Base-by-base conservation (phyloP, 139 green algal species). In the Asterochloris erici region DNA sequence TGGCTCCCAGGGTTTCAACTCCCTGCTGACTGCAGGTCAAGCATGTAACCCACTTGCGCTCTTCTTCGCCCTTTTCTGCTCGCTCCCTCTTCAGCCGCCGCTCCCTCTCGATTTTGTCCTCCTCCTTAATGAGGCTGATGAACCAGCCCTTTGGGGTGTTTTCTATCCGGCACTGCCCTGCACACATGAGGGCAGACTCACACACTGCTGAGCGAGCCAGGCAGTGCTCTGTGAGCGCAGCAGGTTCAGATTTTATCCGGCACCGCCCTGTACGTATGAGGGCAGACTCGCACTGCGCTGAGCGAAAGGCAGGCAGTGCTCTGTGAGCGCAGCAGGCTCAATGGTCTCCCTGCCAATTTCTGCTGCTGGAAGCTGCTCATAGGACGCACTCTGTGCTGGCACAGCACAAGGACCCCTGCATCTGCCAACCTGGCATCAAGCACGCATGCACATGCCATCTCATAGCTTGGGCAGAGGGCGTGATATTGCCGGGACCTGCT, bases 141-240 rank as follows among this genome's bases (percentile, higher is more conserved):
- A 92, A 98, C 95, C 95, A 99, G n/a, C 97, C 97, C 85, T 97
- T 97, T 16, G 90, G 86, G 26, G 94, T 98, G 71, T 99, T 93
- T 11, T 99, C 96, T 82, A 99, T 95, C 77, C 95, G 81, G 76
- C 76, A 80, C 24, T 80, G 68, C 60, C 76, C 76, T 80, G 60
- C 76, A 80, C 66, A 71, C 19, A 21, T 26, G 66, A 26, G 66
- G 19, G 17, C 66, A 71, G 66, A 21, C 66, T 24, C 21, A 26
- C 17, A 24, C 66, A 71, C 4, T 26, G 66, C 66, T 13, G 64
- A 70, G 14, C 16, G 64, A 70, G 15, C 14, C 64, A 70, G 64
- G 16, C 14, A 16, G 16, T 70, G 64, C 64, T 24, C 64, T n/a
- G n/a, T n/a, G n/a, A n/a, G n/a, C n/a, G n/a, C n/a, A n/a, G n/a